These are phyloP conservation scores for Irpex sp. DNA, from an alignment of 1,284 basidiomycete species.

Conservation along the genomic window DNA sequence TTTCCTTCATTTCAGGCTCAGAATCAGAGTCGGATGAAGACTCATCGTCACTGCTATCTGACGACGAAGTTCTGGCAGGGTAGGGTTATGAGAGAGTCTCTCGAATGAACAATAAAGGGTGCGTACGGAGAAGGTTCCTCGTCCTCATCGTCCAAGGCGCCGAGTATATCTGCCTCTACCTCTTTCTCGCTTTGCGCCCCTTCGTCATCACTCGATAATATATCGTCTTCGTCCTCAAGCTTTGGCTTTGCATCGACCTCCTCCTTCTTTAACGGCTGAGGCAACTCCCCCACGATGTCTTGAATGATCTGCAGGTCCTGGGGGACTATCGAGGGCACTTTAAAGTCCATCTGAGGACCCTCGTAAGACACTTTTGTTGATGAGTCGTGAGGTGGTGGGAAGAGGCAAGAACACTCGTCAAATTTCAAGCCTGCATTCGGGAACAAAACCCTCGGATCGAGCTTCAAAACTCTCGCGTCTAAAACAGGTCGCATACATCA, in stretches of 20 bases:
- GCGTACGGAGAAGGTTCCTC: slow-evolving; percentile 1
- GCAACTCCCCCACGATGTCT: slow-evolving; percentile 47
- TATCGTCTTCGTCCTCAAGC: slow-evolving; percentile 32
- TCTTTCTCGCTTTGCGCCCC: slow-evolving; percentile 58
- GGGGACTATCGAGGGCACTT: slow-evolving; percentile 53
- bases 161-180: slow-evolving; percentile 56
- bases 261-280: slow-evolving; percentile 6
- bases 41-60: slow-evolving; percentile 21
- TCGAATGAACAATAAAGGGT: neutral
- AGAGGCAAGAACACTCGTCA: neutral
- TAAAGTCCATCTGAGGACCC: slow-evolving; percentile 38
- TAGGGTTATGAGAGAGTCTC: slow-evolving; percentile 5
- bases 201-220: slow-evolving; percentile 26
- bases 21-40: slow-evolving; percentile 41
- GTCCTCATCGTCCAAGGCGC: slow-evolving; percentile 30
- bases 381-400: neutral
- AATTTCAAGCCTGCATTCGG: neutral
- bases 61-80: slow-evolving; percentile 12
- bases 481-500: slow-evolving; percentile 9
- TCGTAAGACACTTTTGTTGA: neutral
- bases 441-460: neutral
- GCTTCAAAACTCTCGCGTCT: slow-evolving; percentile 11
- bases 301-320: slow-evolving; percentile 74
- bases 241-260: neutral
- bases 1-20: slow-evolving; percentile 31